phyloP scores from a whole-genome alignment of 108 stramenopile genomes.

The Schizochytrium sp. region DNA sequence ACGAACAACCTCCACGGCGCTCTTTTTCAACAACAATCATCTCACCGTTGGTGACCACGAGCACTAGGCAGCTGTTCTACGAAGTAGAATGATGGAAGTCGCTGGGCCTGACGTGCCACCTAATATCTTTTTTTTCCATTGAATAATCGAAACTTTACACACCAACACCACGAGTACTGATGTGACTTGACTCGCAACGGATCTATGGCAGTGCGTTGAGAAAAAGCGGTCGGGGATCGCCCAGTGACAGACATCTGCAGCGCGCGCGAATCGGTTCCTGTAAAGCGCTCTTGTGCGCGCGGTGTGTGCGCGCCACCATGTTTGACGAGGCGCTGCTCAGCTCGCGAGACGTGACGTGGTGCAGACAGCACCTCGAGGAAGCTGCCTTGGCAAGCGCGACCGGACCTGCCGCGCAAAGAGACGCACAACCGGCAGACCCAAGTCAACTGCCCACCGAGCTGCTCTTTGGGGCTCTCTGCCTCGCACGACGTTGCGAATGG shows the following conservation, averaged over 20 bases:
- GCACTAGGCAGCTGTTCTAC: background rate
- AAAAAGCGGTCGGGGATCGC: too few species aligned
- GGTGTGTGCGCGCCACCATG: background rate
- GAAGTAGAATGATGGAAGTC: background rate
- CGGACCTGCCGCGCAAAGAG: background rate
- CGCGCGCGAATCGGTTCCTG: too few species aligned
- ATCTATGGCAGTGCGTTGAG: too few species aligned
- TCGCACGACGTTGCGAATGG: background rate
- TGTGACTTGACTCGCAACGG: too few species aligned
- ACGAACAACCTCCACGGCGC: background rate
- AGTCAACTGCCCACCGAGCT: background rate
- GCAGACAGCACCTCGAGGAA: background rate
- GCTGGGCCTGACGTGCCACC: background rate
- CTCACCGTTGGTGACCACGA: background rate
- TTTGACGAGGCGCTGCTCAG: background rate
- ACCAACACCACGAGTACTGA: too few species aligned
- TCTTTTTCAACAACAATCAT: slow-evolving; percentile 1
- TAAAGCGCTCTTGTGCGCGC: too few species aligned
- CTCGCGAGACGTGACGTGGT: background rate
- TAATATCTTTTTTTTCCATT: background rate
- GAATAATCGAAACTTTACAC: too few species aligned
- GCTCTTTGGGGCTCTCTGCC: background rate
- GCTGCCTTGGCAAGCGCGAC: background rate
- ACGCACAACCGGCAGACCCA: background rate
- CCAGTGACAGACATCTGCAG: too few species aligned